Conservation (phyloP, 2,329 filamentous ascomycete species). For the Ceratocystiopsis sp. region DNA sequence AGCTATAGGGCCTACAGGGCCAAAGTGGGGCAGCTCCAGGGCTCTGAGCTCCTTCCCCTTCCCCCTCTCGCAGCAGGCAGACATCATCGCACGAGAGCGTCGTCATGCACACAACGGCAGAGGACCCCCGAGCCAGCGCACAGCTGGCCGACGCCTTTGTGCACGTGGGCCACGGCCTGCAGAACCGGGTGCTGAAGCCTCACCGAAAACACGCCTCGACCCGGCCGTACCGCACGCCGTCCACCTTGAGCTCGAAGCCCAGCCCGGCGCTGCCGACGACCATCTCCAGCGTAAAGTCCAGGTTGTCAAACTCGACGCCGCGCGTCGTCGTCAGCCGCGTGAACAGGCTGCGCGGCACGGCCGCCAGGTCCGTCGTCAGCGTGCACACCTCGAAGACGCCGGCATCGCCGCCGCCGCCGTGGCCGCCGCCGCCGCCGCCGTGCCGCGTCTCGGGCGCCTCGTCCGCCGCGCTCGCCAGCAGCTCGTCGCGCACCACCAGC, state of each 20-base stretch:
- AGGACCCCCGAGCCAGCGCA: too few species aligned
- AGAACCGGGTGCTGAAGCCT: conserved; percentile 59
- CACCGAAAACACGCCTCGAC: conserved; percentile 69
- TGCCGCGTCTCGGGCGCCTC: conserved; percentile 42
- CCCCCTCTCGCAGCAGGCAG: too few species aligned
- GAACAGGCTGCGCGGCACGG: conserved; percentile 57
- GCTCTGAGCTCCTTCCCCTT: too few species aligned
- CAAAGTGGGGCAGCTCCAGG: too few species aligned
- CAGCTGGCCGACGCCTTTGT: conserved; percentile 44
- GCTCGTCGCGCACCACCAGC: conserved; percentile 60
- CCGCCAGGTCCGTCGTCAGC: conserved; percentile 61
- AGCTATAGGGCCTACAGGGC: too few species aligned
- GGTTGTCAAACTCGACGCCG: conserved; percentile 65
- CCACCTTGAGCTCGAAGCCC: conserved; percentile 63
- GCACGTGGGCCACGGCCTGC: conserved; percentile 46
- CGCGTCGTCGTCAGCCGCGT: conserved; percentile 61
- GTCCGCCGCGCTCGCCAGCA: conserved; percentile 60
- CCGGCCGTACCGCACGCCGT: conserved; percentile 58
- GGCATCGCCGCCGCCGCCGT: neutral
- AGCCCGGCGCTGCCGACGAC: conserved; percentile 61
- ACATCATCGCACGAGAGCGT: conserved; percentile 18
- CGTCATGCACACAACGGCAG: too few species aligned
- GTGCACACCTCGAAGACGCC: conserved; percentile 58
- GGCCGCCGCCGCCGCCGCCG: conserved; percentile 11
- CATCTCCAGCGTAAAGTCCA: conserved; percentile 74